Evolutionary conservation across 306 rosid genomes (phyloP).

Genomic region (Ormosia emarginata): DNA sequence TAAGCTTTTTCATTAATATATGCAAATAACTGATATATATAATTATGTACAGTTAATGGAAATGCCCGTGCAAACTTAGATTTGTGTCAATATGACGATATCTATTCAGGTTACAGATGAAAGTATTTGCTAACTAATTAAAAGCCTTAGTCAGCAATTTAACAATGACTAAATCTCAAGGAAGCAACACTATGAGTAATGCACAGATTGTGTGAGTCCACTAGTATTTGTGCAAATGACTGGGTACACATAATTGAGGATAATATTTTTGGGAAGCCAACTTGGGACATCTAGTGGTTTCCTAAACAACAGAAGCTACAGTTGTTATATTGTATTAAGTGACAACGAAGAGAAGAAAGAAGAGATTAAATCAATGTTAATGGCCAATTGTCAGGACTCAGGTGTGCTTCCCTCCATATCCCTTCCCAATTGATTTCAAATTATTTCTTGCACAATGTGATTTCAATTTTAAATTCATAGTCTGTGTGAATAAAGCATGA

Average conservation of each 20-base stretch:
- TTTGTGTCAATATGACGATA: neutral
- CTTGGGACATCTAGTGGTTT: neutral
- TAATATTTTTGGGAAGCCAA: neutral
- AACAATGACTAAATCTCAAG: neutral
- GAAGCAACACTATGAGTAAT: neutral
- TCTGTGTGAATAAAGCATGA: conserved; percentile 1
- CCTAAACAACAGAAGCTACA: neutral
- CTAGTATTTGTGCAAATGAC: neutral
- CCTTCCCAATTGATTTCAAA: neutral
- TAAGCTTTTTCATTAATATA: neutral
- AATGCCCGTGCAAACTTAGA: neutral
- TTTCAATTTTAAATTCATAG: neutral
- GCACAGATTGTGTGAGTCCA: neutral
- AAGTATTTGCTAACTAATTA: neutral
- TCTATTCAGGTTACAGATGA: neutral
- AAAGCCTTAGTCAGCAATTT: neutral
- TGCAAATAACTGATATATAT: neutral
- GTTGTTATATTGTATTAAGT: neutral
- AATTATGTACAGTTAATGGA: neutral
- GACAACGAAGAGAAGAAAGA: neutral
- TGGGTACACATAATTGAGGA: neutral
- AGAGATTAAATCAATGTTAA: neutral
- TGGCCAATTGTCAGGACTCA: neutral
- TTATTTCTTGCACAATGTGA: neutral
- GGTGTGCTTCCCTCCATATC: conserved; percentile 1